phyloP scores from a whole-genome alignment of 2,329 filamentous ascomycete genomes.

The Xylariaceae sp. region DNA sequence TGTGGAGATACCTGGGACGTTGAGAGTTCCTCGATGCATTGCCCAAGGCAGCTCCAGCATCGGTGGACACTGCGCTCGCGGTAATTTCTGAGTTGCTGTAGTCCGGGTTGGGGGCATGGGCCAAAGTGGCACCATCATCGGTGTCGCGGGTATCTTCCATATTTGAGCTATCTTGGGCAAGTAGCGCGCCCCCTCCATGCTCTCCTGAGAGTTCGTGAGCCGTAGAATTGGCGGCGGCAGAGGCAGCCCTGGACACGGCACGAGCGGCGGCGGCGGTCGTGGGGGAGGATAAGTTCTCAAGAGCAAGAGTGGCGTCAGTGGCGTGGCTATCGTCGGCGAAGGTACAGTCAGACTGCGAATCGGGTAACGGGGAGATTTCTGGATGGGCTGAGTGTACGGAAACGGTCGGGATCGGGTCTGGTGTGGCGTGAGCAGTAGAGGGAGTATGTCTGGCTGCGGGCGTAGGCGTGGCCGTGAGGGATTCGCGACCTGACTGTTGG shows the following conservation, averaged over 20 bases:
- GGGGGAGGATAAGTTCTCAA: conserved; percentile 53
- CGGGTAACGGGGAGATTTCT: conserved; percentile 1
- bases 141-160: conserved; percentile 34
- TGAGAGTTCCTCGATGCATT: conserved; percentile 41
- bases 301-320: conserved; percentile 42
- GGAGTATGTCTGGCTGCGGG: background rate
- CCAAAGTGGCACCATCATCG: conserved; percentile 29
- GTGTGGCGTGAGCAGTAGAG: conserved; percentile 1
- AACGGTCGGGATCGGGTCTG: background rate
- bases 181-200: conserved; percentile 16
- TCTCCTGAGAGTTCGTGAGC: conserved; percentile 17
- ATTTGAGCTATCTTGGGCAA: conserved; percentile 24
- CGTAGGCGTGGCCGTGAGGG: conserved; percentile 7
- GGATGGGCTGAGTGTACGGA: background rate
- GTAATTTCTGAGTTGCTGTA: conserved; percentile 33
- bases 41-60: conserved; percentile 44
- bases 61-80: conserved; percentile 30
- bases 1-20: conserved; percentile 53
- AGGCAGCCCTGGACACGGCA: conserved; percentile 43
- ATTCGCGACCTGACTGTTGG: conserved; percentile 8
- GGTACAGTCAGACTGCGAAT: conserved; percentile 4
- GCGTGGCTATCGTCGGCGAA: conserved; percentile 10
- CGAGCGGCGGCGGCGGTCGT: conserved; percentile 50
- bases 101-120: conserved; percentile 27
- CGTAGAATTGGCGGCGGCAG: conserved; percentile 35